A percentile compares a stretch with the other conserved stretches of the same genome.
Conservation (phyloP, 208 protist species). For the Acanthamoeba rhysodes region DNA sequence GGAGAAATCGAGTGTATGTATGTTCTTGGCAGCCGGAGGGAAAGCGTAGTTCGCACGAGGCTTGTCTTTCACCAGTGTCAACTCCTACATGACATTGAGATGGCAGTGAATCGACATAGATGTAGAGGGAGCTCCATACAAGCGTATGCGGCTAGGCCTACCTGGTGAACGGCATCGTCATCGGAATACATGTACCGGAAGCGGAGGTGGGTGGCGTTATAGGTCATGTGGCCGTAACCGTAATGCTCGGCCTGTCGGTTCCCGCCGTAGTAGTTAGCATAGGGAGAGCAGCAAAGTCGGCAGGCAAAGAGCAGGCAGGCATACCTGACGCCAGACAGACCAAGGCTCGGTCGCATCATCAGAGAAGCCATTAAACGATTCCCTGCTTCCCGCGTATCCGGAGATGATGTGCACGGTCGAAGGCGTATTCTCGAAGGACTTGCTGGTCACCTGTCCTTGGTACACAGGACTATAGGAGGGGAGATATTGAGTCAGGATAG, state of each 20-base stretch:
- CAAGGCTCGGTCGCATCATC: conserved; percentile 14
- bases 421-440: conserved; percentile 40
- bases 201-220: conserved; percentile 40
- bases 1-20: conserved; percentile 5
- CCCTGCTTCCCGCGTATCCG: conserved; percentile 45
- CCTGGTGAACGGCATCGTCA: conserved; percentile 22
- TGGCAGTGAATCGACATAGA: too few species aligned
- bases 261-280: neutral
- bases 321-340: conserved; percentile 57
- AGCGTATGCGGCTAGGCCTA: neutral
- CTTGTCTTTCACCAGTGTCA: neutral
- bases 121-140: too few species aligned
- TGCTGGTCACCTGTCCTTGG: conserved; percentile 33
- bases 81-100: neutral
- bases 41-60: neutral
- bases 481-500: neutral
- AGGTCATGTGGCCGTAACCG: conserved; percentile 57
- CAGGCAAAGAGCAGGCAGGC: neutral
- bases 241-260: conserved; percentile 8
- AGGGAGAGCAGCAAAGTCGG: too few species aligned
- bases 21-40: neutral
- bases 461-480: conserved; percentile 71
- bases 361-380: conserved; percentile 60
- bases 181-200: conserved; percentile 53
- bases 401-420: conserved; percentile 63